These are phyloP conservation scores for Vitis rotundifolia DNA, from an alignment of 164 flowering plant genomes.

Conservation along the genomic window DNA sequence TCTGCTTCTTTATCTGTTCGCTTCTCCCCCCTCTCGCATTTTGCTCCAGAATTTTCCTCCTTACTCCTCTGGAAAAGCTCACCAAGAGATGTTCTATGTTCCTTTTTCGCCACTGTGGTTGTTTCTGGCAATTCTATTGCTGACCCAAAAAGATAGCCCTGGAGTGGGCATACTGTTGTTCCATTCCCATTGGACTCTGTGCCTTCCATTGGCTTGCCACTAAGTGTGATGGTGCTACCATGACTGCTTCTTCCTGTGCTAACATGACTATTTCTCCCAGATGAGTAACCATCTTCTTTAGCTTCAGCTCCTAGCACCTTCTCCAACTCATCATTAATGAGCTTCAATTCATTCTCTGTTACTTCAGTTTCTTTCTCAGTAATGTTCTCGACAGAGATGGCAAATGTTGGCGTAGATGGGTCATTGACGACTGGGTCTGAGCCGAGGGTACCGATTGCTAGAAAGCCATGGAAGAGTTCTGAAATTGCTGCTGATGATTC, in stretches of 20 bases:
- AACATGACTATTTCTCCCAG: slow-evolving; percentile 71
- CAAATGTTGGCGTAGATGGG: slow-evolving; percentile 69
- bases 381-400: slow-evolving; percentile 57
- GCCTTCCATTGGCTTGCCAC: slow-evolving; percentile 54
- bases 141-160: slow-evolving; percentile 78
- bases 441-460: slow-evolving; percentile 71
- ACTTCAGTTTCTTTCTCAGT: slow-evolving; percentile 68
- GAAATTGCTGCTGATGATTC: slow-evolving; percentile 37
- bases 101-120: slow-evolving; percentile 50
- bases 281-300: slow-evolving; percentile 57
- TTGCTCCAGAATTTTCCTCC: slow-evolving; percentile 42
- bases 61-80: slow-evolving; percentile 83
- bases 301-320: slow-evolving; percentile 70
- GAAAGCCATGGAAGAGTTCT: slow-evolving; percentile 64
- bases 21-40: slow-evolving; percentile 41
- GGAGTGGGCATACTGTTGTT: slow-evolving; percentile 65
- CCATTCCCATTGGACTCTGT: slow-evolving; percentile 33
- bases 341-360: slow-evolving; percentile 69
- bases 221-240: slow-evolving; percentile 57
- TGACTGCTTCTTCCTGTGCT: slow-evolving; percentile 66
- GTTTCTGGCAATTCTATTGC: slow-evolving; percentile 60
- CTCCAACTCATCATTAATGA: slow-evolving; percentile 78
- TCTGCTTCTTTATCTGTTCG: slow-evolving; percentile 50
- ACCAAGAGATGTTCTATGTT: slow-evolving; percentile 76
- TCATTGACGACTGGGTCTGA: slow-evolving; percentile 31